Base-by-base conservation (phyloP, 1,284 basidiomycete genomes). In the Malassezia brasiliensis region DNA sequence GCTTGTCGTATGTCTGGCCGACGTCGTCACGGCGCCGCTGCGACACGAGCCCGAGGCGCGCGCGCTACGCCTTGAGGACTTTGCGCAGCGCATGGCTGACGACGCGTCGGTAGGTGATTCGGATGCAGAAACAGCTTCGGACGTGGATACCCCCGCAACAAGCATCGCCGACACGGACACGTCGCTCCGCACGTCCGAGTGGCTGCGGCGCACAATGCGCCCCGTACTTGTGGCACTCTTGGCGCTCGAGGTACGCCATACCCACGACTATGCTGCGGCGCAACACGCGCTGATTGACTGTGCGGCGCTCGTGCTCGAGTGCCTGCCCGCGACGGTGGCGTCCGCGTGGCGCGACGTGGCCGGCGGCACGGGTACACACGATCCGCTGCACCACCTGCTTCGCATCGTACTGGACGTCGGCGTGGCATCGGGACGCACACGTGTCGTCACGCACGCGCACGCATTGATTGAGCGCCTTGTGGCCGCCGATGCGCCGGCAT, bases 151-250 rank as follows among this genome's bases (percentile, higher is more conserved):
- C 28, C 30, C 48, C 19, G 48, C 48, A 11, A 51, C 42, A 15
- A 45, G 20, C 32, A 19, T 45, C 42, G 42, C 42, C 14, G 42
- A 45, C 10, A 17, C 42, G 32, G 42, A 45, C n/a, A 14, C 45
- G 30, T n/a, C 32, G 11, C 36, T 34, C 4, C 49, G 49, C 19
- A 38, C 31, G 10, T 9, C 38, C 14, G 17, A 36, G 10, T 57
- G 55, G 55, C 41, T 57, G 15, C 45, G 34, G 25, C 48, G 46
- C 12, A 52, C 55, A 2, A 57, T 52, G 42, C 50, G 30, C 11
- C 36, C 47, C 5, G 38, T 57, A 15, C 45, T 52, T 9, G 9
- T 57, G 8, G 32, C 46, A 5, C 39, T 57, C 2, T 8, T 30
- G 8, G 17, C 55, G 20, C 45, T 57, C 19, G 38, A 35, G 2